Conservation (phyloP, 1,139 yeast species). For the Yamadazyma diddensiae region DNA sequence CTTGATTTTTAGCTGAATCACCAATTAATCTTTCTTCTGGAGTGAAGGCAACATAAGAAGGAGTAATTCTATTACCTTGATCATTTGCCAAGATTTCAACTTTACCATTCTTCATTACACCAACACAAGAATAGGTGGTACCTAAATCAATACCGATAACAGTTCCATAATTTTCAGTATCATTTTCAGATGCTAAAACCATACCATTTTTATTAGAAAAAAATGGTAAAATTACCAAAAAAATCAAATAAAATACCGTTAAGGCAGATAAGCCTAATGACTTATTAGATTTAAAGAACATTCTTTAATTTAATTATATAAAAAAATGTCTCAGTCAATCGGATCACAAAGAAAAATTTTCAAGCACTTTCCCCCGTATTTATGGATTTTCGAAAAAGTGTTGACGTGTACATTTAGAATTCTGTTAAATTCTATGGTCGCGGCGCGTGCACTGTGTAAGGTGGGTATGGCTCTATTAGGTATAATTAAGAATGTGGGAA, state of each 20-base stretch:
- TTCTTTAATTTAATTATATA: conserved; percentile 10
- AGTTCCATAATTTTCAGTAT: conserved; percentile 63
- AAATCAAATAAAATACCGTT: conserved; percentile 54
- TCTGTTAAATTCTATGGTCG: conserved; percentile 7
- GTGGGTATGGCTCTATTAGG: too few species aligned
- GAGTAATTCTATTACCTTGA: conserved; percentile 94
- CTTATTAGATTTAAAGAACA: conserved; percentile 28
- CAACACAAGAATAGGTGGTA: conserved; percentile 87
- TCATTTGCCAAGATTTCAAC: conserved; percentile 93
- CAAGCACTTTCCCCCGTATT: conserved; percentile 5
- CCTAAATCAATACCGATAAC: conserved; percentile 89
- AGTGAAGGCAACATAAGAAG: conserved; percentile 85
- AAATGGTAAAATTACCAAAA: conserved; percentile 60
- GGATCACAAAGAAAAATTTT: conserved; percentile 1
- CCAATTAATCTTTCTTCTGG: conserved; percentile 87
- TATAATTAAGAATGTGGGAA: too few species aligned
- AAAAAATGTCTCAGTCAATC: conserved; percentile 1
- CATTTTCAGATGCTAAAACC: conserved; percentile 36
- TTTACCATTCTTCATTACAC: conserved; percentile 88
- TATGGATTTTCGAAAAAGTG: conserved; percentile 6
- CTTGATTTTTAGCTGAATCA: conserved; percentile 94
- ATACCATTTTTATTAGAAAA: conserved; percentile 37
- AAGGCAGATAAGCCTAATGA: conserved; percentile 50
- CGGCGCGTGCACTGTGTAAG: conserved; percentile 6
- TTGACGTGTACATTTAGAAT: conserved; percentile 13